These are phyloP conservation scores for Botryotinia narcissicola DNA, from an alignment of 2,329 filamentous ascomycete genomes.

Conservation along the genomic window DNA sequence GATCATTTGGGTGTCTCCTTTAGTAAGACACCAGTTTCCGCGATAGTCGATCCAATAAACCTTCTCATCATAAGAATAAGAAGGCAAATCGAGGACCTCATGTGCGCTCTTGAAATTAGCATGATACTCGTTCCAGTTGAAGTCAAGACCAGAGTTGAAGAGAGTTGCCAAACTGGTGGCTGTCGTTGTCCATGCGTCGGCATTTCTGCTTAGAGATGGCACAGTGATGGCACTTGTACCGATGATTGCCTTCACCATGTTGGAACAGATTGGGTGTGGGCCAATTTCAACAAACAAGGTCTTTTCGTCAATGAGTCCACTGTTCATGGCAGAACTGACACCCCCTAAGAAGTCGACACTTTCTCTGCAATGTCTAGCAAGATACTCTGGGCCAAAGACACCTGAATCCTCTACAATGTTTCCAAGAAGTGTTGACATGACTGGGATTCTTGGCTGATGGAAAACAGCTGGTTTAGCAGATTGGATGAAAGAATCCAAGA, in stretches of 20 bases:
- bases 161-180: constrained; percentile 56
- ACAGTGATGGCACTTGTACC: constrained; percentile 48
- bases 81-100: constrained; percentile 60
- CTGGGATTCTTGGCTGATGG: constrained; percentile 53
- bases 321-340: constrained; percentile 43
- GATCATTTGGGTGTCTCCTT: constrained; percentile 59
- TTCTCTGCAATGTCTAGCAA: constrained; percentile 64
- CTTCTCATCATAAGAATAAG: constrained; percentile 66
- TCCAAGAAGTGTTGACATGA: constrained; percentile 66
- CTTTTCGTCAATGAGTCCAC: constrained; percentile 55
- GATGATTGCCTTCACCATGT: constrained; percentile 60
- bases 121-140: constrained; percentile 70
- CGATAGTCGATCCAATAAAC: constrained; percentile 61
- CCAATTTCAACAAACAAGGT: constrained; percentile 69
- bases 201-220: constrained; percentile 60
- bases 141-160: constrained; percentile 56
- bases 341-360: constrained; percentile 67
- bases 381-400: constrained; percentile 58
- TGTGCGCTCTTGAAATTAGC: constrained; percentile 56
- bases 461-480: constrained; percentile 53
- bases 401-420: constrained; percentile 56
- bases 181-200: constrained; percentile 63
- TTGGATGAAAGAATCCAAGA: constrained; percentile 56
- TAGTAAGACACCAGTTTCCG: constrained; percentile 66
- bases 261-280: constrained; percentile 65